Conservation (phyloP, 345 rosid species). For the Microthlaspi erraticum region DNA sequence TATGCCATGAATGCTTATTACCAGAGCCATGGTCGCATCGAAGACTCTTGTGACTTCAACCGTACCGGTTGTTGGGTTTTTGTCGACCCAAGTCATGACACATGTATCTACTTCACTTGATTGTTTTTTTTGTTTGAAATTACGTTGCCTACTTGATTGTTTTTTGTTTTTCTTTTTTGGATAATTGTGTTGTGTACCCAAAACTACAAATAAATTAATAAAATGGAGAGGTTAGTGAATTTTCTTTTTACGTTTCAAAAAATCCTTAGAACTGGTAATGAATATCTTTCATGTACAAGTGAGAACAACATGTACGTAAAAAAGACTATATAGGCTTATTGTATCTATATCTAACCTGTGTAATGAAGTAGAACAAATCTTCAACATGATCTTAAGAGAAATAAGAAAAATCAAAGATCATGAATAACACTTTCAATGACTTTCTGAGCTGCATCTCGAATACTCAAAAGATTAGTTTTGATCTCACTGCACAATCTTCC, state of each 20-base stretch:
- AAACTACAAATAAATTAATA: too few species aligned
- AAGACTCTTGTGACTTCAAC: neutral
- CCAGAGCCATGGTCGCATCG: conserved; percentile 47
- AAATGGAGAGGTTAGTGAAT: too few species aligned
- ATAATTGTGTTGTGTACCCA: too few species aligned
- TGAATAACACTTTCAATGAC: conserved; percentile 43
- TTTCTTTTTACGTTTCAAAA: too few species aligned
- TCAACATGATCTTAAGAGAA: neutral
- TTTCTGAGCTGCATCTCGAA: conserved; percentile 69
- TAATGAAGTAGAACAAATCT: neutral
- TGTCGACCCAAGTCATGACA: conserved; percentile 20
- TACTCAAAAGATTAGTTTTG: conserved; percentile 63
- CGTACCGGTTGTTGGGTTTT: neutral
- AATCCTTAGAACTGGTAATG: too few species aligned
- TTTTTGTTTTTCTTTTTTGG: too few species aligned
- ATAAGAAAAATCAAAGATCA: conserved; percentile 41
- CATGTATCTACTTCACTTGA: conserved; percentile 24
- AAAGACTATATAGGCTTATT: neutral
- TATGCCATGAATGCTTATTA: conserved; percentile 77
- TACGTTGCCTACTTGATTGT: too few species aligned
- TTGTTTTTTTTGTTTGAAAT: too few species aligned
- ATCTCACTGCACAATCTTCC: conserved; percentile 81
- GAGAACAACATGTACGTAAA: neutral
- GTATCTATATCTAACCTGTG: conserved; percentile 12
- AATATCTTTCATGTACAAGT: conserved; percentile 3